Base-by-base conservation (phyloP, 2,329 filamentous ascomycete genomes). In the Penicillium aurantiogriseum region DNA sequence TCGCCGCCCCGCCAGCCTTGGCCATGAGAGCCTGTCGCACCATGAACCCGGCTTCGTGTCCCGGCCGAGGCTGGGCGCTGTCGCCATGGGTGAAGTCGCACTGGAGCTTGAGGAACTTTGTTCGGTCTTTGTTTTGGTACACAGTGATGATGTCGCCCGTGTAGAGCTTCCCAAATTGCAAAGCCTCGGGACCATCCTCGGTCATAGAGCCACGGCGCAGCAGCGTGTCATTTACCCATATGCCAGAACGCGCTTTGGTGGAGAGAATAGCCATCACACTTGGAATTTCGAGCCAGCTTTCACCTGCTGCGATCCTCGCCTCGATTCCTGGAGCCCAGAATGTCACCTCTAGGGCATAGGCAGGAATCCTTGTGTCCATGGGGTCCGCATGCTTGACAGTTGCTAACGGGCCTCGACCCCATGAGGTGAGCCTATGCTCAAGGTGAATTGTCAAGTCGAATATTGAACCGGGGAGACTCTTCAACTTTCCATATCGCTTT, bases 131-230 rank as follows among this genome's bases (percentile, higher is more conserved):
- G 69, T 74, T 45, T 43, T 85, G 79, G 81, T 87, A 95, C 7
- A 96, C 83, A 2, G 86, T 84, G 47, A 97, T 83, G 25, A 85
- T 80, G 70, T 97, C 93, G 1, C 90, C 91, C 35, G 89, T 85
- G 69, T 91, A 85, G 15, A 97, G 74, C 54, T 86, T 85, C 27
- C 89, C 86, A 46, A 83, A 90, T 1, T 85, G 76, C 23, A 77
- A 75, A 15, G 78, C 79, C 10, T 80, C 79, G 10, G 77, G 78
- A 0, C 81, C 79, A 27, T 78, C 75, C 3, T 82, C 80, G 56
- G 84, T 80, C 58, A 82, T 82, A 9, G 79, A 70, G 38, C 83
- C 77, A 2, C 85, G 84, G 2, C 74, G 77, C 25, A 97, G 76
- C 40, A 80, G 79, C n/a, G 84, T 81, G 29, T 84, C 86, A 67